Evolutionary conservation across 2,329 filamentous ascomycete species (phyloP).

Genomic region (Colletotrichum sansevieriae): DNA sequence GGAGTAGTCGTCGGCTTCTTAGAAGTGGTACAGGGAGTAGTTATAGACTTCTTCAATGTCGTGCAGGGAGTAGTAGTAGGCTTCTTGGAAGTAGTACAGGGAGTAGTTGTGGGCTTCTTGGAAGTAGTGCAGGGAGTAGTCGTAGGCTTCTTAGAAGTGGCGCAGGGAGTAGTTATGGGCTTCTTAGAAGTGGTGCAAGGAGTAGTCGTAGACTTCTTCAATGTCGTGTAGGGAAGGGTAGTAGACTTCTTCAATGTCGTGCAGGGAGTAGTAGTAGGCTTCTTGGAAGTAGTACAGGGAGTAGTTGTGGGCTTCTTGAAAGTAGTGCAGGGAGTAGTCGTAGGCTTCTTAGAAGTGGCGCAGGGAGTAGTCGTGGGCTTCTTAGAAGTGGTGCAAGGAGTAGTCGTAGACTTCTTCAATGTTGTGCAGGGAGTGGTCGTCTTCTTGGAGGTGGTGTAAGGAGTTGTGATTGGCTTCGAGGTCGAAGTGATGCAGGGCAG

Average conservation of each 20-base stretch:
- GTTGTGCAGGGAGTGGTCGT: neutral
- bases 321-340: slow-evolving; percentile 5
- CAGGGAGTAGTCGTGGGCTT: neutral
- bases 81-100: slow-evolving; percentile 10
- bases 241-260: slow-evolving; percentile 7
- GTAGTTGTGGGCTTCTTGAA: slow-evolving; percentile 1
- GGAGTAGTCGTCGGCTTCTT: neutral
- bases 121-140: neutral
- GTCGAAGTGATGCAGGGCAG: neutral
- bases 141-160: slow-evolving; percentile 4
- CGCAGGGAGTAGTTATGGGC: neutral
- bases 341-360: neutral
- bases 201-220: neutral
- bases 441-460: neutral
- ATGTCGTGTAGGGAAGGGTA: neutral
- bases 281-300: slow-evolving; percentile 6
- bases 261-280: neutral
- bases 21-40: neutral
- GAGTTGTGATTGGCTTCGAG: neutral
- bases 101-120: neutral
- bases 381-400: neutral
- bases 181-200: slow-evolving; percentile 9
- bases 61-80: neutral
- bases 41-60: neutral
- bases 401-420: neutral